Base-by-base conservation (phyloP, 805 yeast species). In the Saturnispora kantuleensis region DNA sequence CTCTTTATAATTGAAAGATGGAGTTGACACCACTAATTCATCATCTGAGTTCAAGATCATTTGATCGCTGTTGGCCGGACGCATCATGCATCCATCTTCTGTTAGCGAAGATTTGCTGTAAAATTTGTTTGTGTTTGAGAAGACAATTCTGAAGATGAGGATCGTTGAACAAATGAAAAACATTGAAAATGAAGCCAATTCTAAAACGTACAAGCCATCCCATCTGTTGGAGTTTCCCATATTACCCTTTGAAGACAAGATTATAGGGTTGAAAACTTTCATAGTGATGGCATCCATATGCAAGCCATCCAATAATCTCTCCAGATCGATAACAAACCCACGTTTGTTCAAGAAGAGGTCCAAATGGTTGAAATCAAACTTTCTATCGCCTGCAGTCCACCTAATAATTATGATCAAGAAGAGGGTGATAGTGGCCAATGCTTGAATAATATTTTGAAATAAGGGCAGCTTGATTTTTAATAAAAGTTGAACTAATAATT, bases 161-260 rank as follows among this genome's bases (percentile, higher is more conserved):
- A 71, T 62, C 0, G 78, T 64, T 12, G 73, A 55, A 1, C 83
- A 76, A 10, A 74, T 50, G 18, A 78, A 66, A 50, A 82, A 75
- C 1, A 71, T 51, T 21, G 80, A 47, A 10, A 76, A 66, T 5
- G 79, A 63, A 2, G 70, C 49, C 50, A 79, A 73, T 57, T 83
- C 90, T 42, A 81, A 52, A 21, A 75, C 62, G 52, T 74, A 80
- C 31, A 72, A 68, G 13, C 65, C 52, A 54, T 77, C 78, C 55
- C 73, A 70, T 43, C 65, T 63, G 56, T 67, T 68, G n/a, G 64
- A 56, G 1, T 64, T 56, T 18, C 53, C 52, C 18, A 59, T 21
- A 31, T 36, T 15, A 16, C 5, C 32, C 11, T 10, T 21, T 31
- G 36, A 41, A 17, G 35, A 10, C 5, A 31, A 29, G n/a, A 31